Percentiles rank a stretch among this genome's conserved stretches.
These are phyloP conservation scores for Nemophila menziesii DNA, from an alignment of 257 asterid species.

Conservation along the genomic window DNA sequence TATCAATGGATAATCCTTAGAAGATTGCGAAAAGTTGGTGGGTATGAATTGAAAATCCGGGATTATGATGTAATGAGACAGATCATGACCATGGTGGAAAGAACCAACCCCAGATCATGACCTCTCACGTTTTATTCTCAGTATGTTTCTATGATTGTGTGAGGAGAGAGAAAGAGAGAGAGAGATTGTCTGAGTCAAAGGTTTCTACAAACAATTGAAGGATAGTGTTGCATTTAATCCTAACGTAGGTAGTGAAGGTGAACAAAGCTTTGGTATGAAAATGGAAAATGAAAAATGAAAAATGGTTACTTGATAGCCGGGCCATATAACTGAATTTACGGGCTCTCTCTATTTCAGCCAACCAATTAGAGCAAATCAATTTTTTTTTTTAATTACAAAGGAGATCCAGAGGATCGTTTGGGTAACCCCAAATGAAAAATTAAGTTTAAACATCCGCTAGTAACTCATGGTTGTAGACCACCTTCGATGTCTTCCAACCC, in stretches of 20 bases:
- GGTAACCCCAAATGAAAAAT: no score
- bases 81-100: constrained; percentile 48
- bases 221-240: constrained; percentile 11
- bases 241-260: constrained; percentile 13
- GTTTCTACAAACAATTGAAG: constrained; percentile 26
- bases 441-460: no score
- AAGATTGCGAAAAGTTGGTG: constrained; percentile 1
- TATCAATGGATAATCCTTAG: not conserved
- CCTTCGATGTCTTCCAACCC: no score
- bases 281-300: not conserved
- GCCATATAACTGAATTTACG: constrained; percentile 20
- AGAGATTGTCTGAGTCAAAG: constrained; percentile 11
- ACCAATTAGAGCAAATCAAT: no score
- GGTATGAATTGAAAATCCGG: constrained; percentile 15
- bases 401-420: no score
- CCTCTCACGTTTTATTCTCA: constrained; percentile 19
- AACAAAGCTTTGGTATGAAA: constrained; percentile 9
- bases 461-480: no score
- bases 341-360: constrained; percentile 9
- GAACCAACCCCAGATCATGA: constrained; percentile 48
- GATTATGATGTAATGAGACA: constrained; percentile 18
- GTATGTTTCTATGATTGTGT: constrained; percentile 11
- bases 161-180: constrained; percentile 17
- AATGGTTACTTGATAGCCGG: not conserved
- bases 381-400: no score